Percentiles rank a stretch among this genome's conserved stretches.
These are phyloP conservation scores for Aphanomyces invadans DNA, from an alignment of 352 stramenopile genomes.

Conservation along the genomic window DNA sequence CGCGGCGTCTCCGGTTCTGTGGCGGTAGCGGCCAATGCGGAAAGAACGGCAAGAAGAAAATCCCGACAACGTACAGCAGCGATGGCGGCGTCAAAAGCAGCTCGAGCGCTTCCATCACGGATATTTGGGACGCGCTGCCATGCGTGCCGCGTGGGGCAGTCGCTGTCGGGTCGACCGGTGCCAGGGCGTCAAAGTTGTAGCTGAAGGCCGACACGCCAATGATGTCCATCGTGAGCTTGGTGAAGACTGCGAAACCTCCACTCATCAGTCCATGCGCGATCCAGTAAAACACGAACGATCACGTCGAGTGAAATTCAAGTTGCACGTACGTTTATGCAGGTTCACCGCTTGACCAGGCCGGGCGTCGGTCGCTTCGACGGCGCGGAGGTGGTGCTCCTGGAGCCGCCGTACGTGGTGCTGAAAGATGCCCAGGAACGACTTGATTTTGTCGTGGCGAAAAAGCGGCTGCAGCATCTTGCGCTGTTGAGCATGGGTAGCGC, in stretches of 20 bases:
- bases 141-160: neutral
- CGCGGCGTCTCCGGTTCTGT: neutral
- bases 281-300: too few species aligned
- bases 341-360: neutral
- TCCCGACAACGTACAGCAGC: neutral
- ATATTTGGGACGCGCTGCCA: too few species aligned
- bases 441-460: constrained; percentile 6
- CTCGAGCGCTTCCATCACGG: neutral
- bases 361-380: neutral
- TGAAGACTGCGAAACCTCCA: constrained; percentile 5
- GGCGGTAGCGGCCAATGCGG: constrained; percentile 2
- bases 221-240: constrained; percentile 13
- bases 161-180: neutral
- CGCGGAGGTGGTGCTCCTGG: neutral
- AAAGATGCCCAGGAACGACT: constrained; percentile 14
- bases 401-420: neutral
- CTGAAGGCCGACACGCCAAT: constrained; percentile 17
- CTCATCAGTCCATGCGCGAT: too few species aligned
- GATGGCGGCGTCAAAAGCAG: neutral
- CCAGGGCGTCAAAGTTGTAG: constrained; percentile 8
- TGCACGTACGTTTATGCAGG: neutral
- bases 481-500: neutral
- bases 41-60: neutral
- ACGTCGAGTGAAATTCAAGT: too few species aligned
- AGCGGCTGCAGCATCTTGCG: constrained; percentile 12